Conservation (phyloP, 352 stramenopile genomes). For the Globisporangium viniferum region DNA sequence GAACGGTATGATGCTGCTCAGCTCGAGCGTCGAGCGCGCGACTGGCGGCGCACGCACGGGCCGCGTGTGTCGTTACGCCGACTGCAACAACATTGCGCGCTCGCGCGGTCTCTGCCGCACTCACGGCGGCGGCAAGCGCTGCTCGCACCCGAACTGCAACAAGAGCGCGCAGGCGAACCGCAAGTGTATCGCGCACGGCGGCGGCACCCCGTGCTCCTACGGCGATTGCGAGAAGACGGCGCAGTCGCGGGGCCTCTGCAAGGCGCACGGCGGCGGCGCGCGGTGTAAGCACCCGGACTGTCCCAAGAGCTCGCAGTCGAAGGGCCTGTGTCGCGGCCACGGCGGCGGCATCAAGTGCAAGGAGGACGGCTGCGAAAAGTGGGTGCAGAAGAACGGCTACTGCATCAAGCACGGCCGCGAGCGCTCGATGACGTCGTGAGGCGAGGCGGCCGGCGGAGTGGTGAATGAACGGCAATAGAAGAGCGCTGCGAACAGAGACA, state of each 20-base stretch:
- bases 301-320: constrained; percentile 82
- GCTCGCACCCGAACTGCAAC: constrained; percentile 79
- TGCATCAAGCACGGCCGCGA: constrained; percentile 88
- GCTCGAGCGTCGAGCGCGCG: constrained; percentile 57
- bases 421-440: constrained; percentile 55
- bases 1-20: constrained; percentile 61
- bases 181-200: constrained; percentile 86
- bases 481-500: neutral
- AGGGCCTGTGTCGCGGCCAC: constrained; percentile 78
- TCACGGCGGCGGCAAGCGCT: constrained; percentile 75
- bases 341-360: constrained; percentile 87
- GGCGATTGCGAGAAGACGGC: constrained; percentile 86
- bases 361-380: constrained; percentile 83
- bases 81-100: constrained; percentile 85
- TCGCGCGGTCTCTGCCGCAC: constrained; percentile 74
- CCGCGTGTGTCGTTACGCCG: constrained; percentile 74
- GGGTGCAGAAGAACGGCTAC: constrained; percentile 88
- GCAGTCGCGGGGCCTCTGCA: constrained; percentile 80
- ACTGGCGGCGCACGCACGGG: constrained; percentile 42
- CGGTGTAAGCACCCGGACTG: constrained; percentile 85
- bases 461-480: neutral
- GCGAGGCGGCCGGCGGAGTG: too few species aligned
- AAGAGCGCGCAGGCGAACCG: constrained; percentile 87
- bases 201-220: constrained; percentile 82
- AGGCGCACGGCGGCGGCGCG: constrained; percentile 77